Evolutionary conservation across 345 rosid genomes (phyloP).

Genomic region (Acer campestre): DNA sequence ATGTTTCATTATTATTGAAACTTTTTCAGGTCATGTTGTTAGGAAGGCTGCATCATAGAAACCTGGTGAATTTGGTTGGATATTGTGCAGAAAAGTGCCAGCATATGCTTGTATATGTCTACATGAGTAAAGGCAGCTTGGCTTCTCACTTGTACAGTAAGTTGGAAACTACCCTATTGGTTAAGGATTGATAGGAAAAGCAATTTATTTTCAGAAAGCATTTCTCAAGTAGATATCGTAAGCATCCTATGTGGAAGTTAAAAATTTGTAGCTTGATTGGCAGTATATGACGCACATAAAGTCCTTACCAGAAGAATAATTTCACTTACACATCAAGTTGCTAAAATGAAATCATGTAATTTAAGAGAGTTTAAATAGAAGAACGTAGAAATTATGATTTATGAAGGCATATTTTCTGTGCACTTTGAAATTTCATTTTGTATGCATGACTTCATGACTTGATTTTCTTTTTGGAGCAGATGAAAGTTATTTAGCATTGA

Average conservation of each 20-base stretch:
- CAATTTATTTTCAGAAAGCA: conserved; percentile 3
- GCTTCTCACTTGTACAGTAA: conserved; percentile 94
- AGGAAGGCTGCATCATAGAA: conserved; percentile 97
- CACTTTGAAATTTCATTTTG: not conserved
- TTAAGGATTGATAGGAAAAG: conserved; percentile 20
- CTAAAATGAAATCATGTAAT: not conserved
- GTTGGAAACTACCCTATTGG: conserved; percentile 25
- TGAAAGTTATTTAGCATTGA: conserved; percentile 55
- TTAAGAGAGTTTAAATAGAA: not conserved
- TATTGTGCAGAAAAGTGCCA: conserved; percentile 96
- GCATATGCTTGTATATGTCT: conserved; percentile 93
- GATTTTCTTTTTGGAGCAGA: conserved; percentile 42
- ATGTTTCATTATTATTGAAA: conserved; percentile 1
- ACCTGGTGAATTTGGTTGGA: conserved; percentile 92
- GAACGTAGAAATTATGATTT: not conserved
- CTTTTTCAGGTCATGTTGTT: conserved; percentile 77
- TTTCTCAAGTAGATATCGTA: not conserved
- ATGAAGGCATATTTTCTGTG: not conserved
- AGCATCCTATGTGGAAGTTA: not conserved
- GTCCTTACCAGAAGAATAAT: conserved; percentile 4
- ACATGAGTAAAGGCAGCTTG: conserved; percentile 96
- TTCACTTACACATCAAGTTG: not conserved
- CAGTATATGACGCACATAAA: not conserved
- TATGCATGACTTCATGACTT: not conserved
- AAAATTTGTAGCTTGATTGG: not conserved